A percentile compares a stretch with the other conserved stretches of the same genome.
These are phyloP conservation scores for Hemileccinum impolitum DNA, from an alignment of 768 basidiomycete species.

Conservation along the genomic window DNA sequence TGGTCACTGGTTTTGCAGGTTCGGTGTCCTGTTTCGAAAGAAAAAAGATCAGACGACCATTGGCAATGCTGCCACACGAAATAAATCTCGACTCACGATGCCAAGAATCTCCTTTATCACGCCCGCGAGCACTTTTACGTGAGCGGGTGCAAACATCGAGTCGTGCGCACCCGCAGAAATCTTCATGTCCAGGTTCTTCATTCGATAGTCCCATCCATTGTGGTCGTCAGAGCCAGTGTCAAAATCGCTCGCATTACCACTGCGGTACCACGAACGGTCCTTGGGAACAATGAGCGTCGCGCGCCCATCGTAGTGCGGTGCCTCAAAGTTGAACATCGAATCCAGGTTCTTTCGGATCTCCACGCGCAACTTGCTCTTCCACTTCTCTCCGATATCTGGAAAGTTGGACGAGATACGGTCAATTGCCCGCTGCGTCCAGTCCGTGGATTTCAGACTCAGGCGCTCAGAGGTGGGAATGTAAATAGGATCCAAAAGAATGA, in stretches of 20 bases:
- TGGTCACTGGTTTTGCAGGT: no score
- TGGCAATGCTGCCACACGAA: background rate
- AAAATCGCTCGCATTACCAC: conserved; percentile 26
- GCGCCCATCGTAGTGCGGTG: conserved; percentile 22
- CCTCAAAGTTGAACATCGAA: conserved; percentile 32
- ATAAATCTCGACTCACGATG: conserved; percentile 5
- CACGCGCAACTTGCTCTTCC: conserved; percentile 27
- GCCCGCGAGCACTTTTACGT: conserved; percentile 28
- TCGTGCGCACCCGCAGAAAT: conserved; percentile 27
- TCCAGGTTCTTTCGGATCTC: conserved; percentile 33
- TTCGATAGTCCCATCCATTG: conserved; percentile 29
- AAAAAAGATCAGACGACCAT: conserved; percentile 1
- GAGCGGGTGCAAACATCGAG: conserved; percentile 32
- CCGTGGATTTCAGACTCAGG: conserved; percentile 29
- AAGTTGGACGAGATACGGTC: conserved; percentile 31
- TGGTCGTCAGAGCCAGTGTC: conserved; percentile 31
- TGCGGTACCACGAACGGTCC: conserved; percentile 32
- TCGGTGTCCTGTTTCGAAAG: no score
- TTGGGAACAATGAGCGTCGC: conserved; percentile 29
- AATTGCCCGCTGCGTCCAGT: conserved; percentile 29
- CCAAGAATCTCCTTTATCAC: conserved; percentile 21
- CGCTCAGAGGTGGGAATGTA: conserved; percentile 27
- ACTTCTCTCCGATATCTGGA: conserved; percentile 31
- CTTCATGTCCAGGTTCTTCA: conserved; percentile 28
- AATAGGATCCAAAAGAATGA: conserved; percentile 30